These are phyloP conservation scores for Leccinum ochraceum DNA, from an alignment of 768 basidiomycete genomes.

Conservation along the genomic window DNA sequence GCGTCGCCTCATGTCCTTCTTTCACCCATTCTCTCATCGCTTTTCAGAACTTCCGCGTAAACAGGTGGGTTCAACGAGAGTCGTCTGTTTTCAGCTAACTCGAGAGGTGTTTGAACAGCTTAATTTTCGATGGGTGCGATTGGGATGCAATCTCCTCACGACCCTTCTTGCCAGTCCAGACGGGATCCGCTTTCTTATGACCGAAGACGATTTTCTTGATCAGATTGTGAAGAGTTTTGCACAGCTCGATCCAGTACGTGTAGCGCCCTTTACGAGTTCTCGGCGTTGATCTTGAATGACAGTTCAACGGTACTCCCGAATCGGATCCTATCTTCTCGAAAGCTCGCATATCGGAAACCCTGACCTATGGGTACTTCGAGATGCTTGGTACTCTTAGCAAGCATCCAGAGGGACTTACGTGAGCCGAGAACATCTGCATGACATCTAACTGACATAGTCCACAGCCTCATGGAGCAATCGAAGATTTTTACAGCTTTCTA, in stretches of 20 bases:
- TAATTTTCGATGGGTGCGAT: slow-evolving; percentile 80
- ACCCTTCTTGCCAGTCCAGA: slow-evolving; percentile 84
- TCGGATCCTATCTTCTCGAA: slow-evolving; percentile 86
- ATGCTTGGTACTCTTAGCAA: slow-evolving; percentile 93
- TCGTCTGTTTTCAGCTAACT: slow-evolving; percentile 5
- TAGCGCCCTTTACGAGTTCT: not conserved
- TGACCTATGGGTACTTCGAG: slow-evolving; percentile 93
- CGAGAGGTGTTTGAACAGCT: slow-evolving; percentile 41
- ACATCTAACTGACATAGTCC: slow-evolving; percentile 3
- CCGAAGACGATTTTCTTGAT: slow-evolving; percentile 81
- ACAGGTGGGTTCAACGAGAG: slow-evolving; percentile 43
- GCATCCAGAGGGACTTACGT: slow-evolving; percentile 89
- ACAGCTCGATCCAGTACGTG: slow-evolving; percentile 86
- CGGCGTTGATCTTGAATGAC: slow-evolving; percentile 2
- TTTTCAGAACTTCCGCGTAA: slow-evolving; percentile 81
- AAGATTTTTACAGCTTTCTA: slow-evolving; percentile 96
- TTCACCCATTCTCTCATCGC: slow-evolving; percentile 84
- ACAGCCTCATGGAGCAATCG: slow-evolving; percentile 84
- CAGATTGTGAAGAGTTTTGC: slow-evolving; percentile 88
- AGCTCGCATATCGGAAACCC: slow-evolving; percentile 72
- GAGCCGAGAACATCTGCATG: slow-evolving; percentile 29
- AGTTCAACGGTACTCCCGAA: slow-evolving; percentile 74
- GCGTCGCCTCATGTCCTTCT: slow-evolving; percentile 89
- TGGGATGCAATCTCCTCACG: slow-evolving; percentile 80
- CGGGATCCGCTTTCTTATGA: slow-evolving; percentile 75